phyloP scores from a whole-genome alignment of 768 basidiomycete species.

The Collybia nuda region DNA sequence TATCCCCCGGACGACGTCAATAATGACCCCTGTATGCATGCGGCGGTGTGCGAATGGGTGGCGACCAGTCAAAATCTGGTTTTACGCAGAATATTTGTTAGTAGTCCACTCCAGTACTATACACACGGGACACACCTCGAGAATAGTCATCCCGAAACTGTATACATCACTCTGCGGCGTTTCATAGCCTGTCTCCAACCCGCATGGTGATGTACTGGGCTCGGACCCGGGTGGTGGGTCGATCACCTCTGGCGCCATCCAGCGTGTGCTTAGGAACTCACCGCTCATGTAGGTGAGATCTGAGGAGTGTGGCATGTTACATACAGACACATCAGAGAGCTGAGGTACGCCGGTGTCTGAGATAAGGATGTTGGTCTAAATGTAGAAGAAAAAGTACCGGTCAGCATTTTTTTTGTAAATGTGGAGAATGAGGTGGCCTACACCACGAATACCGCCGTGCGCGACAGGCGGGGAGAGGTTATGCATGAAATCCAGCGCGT shows the following conservation, averaged over 20 bases:
- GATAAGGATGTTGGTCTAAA: conserved; percentile 25
- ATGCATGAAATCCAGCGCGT: conserved; percentile 24
- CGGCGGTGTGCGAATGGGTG: conserved; percentile 4
- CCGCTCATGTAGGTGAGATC: conserved; percentile 4
- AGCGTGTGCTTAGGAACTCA: conserved; percentile 9
- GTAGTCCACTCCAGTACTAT: too few relatives aligned
- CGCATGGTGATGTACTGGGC: not conserved
- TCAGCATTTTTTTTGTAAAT: not conserved
- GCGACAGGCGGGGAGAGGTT: conserved; percentile 19
- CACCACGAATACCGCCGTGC: conserved; percentile 26
- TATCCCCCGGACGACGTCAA: not conserved
- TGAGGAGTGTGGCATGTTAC: conserved; percentile 7
- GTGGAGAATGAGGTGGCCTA: conserved; percentile 10
- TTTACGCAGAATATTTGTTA: not conserved
- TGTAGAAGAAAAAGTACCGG: not conserved
- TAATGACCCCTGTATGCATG: not conserved
- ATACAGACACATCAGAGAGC: conserved; percentile 21
- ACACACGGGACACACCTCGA: conserved; percentile 21
- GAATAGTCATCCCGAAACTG: conserved; percentile 23
- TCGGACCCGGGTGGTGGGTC: conserved; percentile 1
- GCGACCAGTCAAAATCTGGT: conserved; percentile 4
- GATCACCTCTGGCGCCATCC: conserved; percentile 26
- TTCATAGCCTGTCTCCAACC: not conserved
- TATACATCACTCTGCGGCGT: conserved; percentile 18
- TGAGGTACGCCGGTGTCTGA: conserved; percentile 12